Evolutionary conservation across 2,329 filamentous ascomycete species (phyloP), one percentile per base, ranked within the genome.

Genomic region (Uncinocarpus reesii): DNA sequence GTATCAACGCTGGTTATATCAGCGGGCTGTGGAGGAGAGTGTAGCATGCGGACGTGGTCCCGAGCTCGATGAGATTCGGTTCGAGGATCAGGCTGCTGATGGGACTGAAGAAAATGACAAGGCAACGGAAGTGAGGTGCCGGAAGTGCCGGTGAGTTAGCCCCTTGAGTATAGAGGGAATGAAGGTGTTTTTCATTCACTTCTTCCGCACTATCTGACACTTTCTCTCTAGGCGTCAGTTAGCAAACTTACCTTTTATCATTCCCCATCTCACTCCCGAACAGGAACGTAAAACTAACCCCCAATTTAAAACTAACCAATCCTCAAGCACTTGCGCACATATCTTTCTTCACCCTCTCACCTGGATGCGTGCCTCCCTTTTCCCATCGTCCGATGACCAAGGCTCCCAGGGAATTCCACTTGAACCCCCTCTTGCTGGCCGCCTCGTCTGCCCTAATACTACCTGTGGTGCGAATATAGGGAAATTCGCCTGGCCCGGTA

Each of bases 401-500:
- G 40, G 16, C 34, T 31, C 34, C 1, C 43, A 21, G 20, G 43
- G 29, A 21, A 41, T 15, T 4, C 42, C 21, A 11, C 29, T 34
- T 18, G 84, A 89, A 58, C 88, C 86, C 23, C 79, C 82, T 52
- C 74, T 96, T 20, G 86, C 89, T 52, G 92, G 92, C 20, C 80
- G 90, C 7, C 73, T 98, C 26, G 78, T 81, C 50, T 98, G 92
- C 60, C 90, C 92, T 7, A 84, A 82, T 57, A 51, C 63, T 7
- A 84, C 83, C 60, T 98, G 92, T 65, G 79, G 78, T 40, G 80
- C 85, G 34, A 87, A 86, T 45, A 79, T 96, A 41, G 92, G 92
- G 32, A 85, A 92, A 58, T 98, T 95, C 62, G 85, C 90, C 45
- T 98, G 92, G 92, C 87, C 93, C 64, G 92, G 92, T 11, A 83